Evolutionary conservation across 176 grass and related monocot species (phyloP).

Genomic region (Aegilops speltoides): DNA sequence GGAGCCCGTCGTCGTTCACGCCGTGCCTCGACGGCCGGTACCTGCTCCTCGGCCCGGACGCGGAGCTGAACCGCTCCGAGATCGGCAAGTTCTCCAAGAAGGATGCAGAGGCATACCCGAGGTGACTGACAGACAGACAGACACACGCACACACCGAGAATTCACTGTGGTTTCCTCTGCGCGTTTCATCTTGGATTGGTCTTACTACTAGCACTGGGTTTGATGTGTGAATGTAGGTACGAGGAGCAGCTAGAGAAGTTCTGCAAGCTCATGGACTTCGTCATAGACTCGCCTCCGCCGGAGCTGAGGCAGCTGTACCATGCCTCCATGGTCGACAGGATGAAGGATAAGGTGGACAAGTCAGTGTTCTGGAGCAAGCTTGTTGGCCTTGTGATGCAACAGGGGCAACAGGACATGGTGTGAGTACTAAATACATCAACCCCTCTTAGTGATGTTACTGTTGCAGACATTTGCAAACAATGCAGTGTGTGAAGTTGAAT

Average conservation of each 20-base stretch:
- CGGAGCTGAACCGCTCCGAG: conserved; percentile 70
- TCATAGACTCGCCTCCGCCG: conserved; percentile 75
- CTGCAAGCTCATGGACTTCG: conserved; percentile 92
- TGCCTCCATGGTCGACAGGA: conserved; percentile 51
- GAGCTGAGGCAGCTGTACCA: conserved; percentile 56
- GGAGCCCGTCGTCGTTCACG: conserved; percentile 82
- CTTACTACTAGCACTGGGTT: not conserved
- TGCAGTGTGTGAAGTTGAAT: not conserved
- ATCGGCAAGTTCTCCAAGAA: conserved; percentile 92
- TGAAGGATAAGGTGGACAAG: conserved; percentile 81
- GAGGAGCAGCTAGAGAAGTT: conserved; percentile 82
- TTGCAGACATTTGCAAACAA: not conserved
- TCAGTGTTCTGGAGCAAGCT: conserved; percentile 76
- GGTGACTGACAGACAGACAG: conserved; percentile 10
- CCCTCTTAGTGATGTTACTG: not conserved
- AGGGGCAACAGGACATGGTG: conserved; percentile 91
- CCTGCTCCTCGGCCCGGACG: conserved; percentile 77
- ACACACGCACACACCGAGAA: not conserved
- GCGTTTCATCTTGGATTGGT: not conserved
- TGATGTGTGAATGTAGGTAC: conserved; percentile 50
- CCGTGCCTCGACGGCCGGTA: conserved; percentile 81
- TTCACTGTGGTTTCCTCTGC: not conserved
- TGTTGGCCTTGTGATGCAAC: conserved; percentile 53
- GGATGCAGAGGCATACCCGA: conserved; percentile 76
- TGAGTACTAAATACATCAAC: conserved; percentile 47